A percentile compares a stretch with the other conserved stretches of the same genome.
Conservation (phyloP, 148 eudicot genomes). For the Arctostaphylos glauca region DNA sequence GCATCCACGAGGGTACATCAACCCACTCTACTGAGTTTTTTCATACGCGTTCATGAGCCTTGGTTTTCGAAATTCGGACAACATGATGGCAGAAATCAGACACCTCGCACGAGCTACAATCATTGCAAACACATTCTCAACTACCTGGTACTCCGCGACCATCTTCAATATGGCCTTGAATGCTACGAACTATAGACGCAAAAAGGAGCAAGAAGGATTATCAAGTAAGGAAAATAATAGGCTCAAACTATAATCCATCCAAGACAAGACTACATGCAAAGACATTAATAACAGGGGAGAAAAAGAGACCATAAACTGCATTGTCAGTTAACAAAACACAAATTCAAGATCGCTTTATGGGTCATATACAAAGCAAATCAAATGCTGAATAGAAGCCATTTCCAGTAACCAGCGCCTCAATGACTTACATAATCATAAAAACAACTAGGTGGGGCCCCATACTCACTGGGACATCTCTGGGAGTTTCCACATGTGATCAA, state of each 20-base stretch:
- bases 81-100: no score
- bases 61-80: no score
- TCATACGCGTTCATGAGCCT: no score
- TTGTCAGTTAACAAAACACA: not conserved
- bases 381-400: not conserved
- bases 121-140: not conserved
- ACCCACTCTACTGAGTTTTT: no score
- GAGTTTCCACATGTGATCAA: not conserved
- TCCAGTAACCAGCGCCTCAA: not conserved
- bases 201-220: not conserved
- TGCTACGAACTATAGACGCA: not conserved
- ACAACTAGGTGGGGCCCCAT: not conserved
- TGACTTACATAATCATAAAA: not conserved
- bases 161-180: not conserved
- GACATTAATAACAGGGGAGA: not conserved
- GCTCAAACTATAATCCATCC: not conserved
- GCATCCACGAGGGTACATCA: no score
- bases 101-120: no score
- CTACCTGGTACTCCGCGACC: not conserved
- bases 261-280: not conserved
- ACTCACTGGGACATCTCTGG: no score
- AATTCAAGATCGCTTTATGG: not conserved
- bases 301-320: not conserved
- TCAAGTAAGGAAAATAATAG: not conserved
- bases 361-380: not conserved